Base-by-base conservation (phyloP, 371 early-diverging fungal species). In the Rhizopus sp. region DNA sequence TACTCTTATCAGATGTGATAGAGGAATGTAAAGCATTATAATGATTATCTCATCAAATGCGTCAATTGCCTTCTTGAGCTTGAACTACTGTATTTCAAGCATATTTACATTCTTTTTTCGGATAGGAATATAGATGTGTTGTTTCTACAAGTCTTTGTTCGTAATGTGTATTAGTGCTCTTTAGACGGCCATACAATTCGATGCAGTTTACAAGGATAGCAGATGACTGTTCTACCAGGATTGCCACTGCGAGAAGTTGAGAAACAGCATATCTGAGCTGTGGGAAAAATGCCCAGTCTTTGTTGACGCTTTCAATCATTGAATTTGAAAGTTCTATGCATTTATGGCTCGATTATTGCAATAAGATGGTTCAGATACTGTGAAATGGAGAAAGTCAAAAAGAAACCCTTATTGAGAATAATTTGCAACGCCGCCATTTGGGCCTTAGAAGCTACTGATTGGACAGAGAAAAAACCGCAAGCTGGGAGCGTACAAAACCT, bases 351-450 rank as follows among this genome's bases (percentile, higher is more conserved):
- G n/a, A n/a, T n/a, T n/a, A n/a, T n/a, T n/a, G n/a, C n/a, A n/a
- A n/a, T n/a, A n/a, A n/a, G n/a, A n/a, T n/a, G n/a, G n/a, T n/a
- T n/a, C n/a, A n/a, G n/a, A n/a, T n/a, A n/a, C n/a, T n/a, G n/a
- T n/a, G n/a, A n/a, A n/a, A n/a, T n/a, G n/a, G n/a, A n/a, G n/a
- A n/a, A 23, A 23, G 2, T 23, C 23, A 23, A 23, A 23, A 2
- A 23, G 4, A 85, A 88, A 62, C 80, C 23, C 23, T 23, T 17
- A 35, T 10, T 30, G 39, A 57, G 33, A 50, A 39, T 23, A 50
- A 39, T 23, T 23, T 23, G 23, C 23, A 23, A 23, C 23, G 2
- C 23, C 23, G 23, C 23, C 23, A 23, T 23, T 23, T 23, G 23
- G 2, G 23, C 23, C 2, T 23, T 23, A 23, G 23, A 23, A 23